Evolutionary conservation across 129 eudicot species (phyloP).

Genomic region (Ambrosia trifida): DNA sequence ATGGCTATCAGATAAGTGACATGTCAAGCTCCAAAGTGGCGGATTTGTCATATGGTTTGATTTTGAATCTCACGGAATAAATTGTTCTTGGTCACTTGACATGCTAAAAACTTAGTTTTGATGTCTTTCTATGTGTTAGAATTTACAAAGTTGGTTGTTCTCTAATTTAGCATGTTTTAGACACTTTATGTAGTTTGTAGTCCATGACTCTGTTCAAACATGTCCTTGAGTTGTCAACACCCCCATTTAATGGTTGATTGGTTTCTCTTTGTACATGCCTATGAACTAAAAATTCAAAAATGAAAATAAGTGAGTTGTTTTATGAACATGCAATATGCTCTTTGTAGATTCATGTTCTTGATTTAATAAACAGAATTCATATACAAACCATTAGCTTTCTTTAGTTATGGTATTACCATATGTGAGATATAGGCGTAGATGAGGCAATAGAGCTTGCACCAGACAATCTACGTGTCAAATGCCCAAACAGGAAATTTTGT

Average conservation of each 20-base stretch:
- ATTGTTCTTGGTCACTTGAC: background rate
- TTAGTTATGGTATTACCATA: background rate
- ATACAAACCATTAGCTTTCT: conserved; percentile 7
- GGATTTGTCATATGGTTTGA: background rate
- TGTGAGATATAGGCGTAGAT: conserved; percentile 10
- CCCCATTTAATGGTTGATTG: background rate
- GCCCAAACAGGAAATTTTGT: background rate
- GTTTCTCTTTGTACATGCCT: background rate
- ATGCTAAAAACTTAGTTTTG: background rate
- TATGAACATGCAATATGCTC: conserved; percentile 16
- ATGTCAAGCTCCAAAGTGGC: background rate
- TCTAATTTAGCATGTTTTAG: too few species aligned
- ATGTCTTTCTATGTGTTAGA: background rate
- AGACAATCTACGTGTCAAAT: conserved; percentile 11
- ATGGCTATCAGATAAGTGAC: background rate
- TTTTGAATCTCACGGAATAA: background rate
- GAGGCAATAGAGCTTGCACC: background rate
- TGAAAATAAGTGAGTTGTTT: background rate
- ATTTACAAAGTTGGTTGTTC: background rate
- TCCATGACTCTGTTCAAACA: background rate
- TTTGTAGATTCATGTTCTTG: conserved; percentile 7
- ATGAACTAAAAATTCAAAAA: background rate
- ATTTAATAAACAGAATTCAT: background rate
- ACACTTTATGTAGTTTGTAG: background rate
- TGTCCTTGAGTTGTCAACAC: background rate